Percentiles rank a stretch among this genome's conserved stretches.
Evolutionary conservation across 2,329 filamentous ascomycete species (phyloP).

Genomic region (Septoria petroselini): DNA sequence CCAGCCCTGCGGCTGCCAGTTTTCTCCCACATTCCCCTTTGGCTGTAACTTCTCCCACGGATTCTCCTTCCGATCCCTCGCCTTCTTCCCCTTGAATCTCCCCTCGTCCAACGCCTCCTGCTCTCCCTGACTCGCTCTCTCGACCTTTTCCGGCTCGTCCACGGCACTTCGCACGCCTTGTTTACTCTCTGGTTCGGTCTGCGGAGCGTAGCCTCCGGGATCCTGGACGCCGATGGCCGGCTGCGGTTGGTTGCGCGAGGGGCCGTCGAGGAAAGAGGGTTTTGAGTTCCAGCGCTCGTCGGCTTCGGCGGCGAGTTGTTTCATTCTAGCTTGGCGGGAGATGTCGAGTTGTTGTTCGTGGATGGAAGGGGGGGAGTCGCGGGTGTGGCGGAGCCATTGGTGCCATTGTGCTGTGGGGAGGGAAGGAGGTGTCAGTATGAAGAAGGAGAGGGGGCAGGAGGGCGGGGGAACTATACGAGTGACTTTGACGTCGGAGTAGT

Average conservation of each 20-base stretch:
- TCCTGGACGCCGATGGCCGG: conserved; percentile 47
- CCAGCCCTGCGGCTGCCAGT: conserved; percentile 50
- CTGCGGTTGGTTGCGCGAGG: conserved; percentile 49
- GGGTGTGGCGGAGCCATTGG: conserved; percentile 64
- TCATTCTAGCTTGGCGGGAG: conserved; percentile 56
- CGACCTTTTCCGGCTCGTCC: conserved; percentile 35
- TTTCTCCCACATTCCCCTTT: conserved; percentile 43
- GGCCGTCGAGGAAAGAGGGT: conserved; percentile 57
- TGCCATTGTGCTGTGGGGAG: conserved; percentile 58
- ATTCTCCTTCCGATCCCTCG: conserved; percentile 32
- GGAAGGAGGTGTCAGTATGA: not conserved
- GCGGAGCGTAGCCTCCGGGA: conserved; percentile 38
- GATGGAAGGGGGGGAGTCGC: conserved; percentile 54
- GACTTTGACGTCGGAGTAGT: conserved; percentile 60
- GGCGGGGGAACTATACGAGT: conserved; percentile 46
- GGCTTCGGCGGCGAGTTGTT: conserved; percentile 57
- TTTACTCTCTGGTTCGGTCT: conserved; percentile 34
- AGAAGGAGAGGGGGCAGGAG: not conserved
- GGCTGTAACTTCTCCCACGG: conserved; percentile 42
- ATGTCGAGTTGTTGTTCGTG: conserved; percentile 59
- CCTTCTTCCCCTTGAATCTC: conserved; percentile 33
- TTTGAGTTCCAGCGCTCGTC: conserved; percentile 61
- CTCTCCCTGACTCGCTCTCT: conserved; percentile 30
- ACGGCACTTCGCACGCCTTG: conserved; percentile 36
- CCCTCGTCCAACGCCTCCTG: conserved; percentile 36